Percentiles rank a stretch among this genome's conserved stretches.
These are phyloP conservation scores for Perkinsus marinus DNA, from an alignment of 169 alveolate genomes.

Conservation along the genomic window DNA sequence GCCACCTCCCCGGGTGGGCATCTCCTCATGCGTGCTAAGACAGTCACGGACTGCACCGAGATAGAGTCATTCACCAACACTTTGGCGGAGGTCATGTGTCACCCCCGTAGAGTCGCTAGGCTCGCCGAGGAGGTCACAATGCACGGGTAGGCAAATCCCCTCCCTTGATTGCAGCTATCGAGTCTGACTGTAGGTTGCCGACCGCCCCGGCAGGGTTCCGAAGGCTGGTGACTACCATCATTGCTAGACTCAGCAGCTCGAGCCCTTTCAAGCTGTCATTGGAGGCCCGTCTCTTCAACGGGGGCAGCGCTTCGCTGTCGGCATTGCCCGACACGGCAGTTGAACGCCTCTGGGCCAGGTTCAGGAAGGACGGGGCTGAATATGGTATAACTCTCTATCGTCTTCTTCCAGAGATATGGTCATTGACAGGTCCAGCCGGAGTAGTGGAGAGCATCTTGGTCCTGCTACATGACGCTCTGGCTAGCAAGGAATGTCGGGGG, in stretches of 20 bases:
- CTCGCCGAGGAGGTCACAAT: not conserved
- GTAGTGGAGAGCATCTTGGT: not conserved
- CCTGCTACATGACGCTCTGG: not conserved
- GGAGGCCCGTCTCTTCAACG: not conserved
- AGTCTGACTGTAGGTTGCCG: not conserved
- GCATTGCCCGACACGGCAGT: not conserved
- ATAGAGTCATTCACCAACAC: not conserved
- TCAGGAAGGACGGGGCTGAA: not conserved
- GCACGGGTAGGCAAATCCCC: not conserved
- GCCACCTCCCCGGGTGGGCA: not conserved
- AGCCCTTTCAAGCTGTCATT: not conserved
- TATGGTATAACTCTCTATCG: not conserved
- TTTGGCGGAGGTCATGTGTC: not conserved
- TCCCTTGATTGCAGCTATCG: not conserved
- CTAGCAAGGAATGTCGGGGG: not conserved
- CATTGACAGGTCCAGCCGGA: not conserved
- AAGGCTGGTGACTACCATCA: not conserved
- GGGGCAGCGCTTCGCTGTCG: not conserved
- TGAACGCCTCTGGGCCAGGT: not conserved
- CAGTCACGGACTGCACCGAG: not conserved
- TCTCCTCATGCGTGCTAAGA: not conserved
- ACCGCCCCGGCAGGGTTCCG: not conserved
- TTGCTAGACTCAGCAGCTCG: not conserved
- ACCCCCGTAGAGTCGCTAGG: not conserved
- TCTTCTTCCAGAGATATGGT: not conserved